Evolutionary conservation across 78 protist genomes (phyloP), one percentile per base, ranked within the genome.

Genomic region (Capsaspora owczarzaki): DNA sequence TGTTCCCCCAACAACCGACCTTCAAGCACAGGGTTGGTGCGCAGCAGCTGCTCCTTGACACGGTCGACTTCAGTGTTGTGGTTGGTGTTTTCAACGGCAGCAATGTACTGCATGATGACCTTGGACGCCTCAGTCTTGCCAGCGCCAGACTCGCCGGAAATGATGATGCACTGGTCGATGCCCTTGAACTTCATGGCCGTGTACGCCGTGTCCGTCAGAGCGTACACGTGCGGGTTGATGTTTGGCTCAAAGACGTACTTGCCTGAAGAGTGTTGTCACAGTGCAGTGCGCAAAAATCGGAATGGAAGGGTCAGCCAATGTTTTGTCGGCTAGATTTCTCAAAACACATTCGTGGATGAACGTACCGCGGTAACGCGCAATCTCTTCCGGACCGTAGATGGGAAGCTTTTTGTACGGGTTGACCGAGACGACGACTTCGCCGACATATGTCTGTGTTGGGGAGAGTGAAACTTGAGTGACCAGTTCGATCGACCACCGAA

Each of bases 1-100:
- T n/a, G n/a, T n/a, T n/a, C n/a, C n/a, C n/a, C n/a, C n/a, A n/a
- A n/a, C n/a, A n/a, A n/a, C n/a, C n/a, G n/a, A n/a, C n/a, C 95
- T 75, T 93, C 96, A 1, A 93, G 82, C n/a, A 93, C 61, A 1
- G 97, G 97, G 86, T 93, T 93, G 23, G 88, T 76, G 14, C 90
- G 82, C 35, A 94, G 80, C 37, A 92, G 49, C 85, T 82, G 82
- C 72, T 87, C 78, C 60, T 84, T 76, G 35, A 92, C 84, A 25
- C 79, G 78, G 53, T 27, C 76, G 25, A 16, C 93, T 27, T 89
- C 92, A 37, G 23, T 2, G 0, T 16, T 29, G 42, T 33, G 6
- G 14, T 33, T 16, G n/a, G 1, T 81, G 43, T 76, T 77, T 27
- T 84, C 47, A 22, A 93, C 91, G 22, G 27, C 80, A 4, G 97